Evolutionary conservation across 1,284 basidiomycete species (phyloP), one percentile per base, ranked within the genome.

Genomic region (Mycena citricolor): DNA sequence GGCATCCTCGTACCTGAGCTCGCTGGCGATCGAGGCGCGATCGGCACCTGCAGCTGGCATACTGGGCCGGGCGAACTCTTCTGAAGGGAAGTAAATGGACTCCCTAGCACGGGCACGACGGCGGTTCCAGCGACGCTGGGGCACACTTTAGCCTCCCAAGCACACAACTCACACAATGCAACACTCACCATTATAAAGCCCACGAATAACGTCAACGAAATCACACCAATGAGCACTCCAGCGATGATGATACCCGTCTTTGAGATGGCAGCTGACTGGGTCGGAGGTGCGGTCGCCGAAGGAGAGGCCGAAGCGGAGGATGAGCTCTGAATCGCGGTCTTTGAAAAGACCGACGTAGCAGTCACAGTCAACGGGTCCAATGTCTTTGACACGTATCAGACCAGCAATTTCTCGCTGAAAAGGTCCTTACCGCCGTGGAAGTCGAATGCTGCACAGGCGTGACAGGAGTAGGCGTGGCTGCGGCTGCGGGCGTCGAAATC

Each of bases 71-170:
- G 37, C 44, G 40, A 46, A 39, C 17, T 26, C 34, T 11, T 35
- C 26, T 1, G 39, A n/a, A 32, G 8, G 8, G 31, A 52, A 47
- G 19, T 41, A 29, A 20, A 52, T 44, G 19, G 51, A 52, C 17
- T 52, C 51, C 8, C 51, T 19, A 1, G 42, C 35, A 7, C 45
- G 21, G 1, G 16, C 13, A 10, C 46, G 38, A 21, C 22, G 31
- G 14, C 47, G 51, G 30, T 49, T 52, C 51, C 51, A 52, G 28
- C 51, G 51, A 26, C 51, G 51, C 51, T 52, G 26, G 21, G 7
- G 4, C 8, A n/a, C 7, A 10, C 16, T 16, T 12, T n/a, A 28
- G 16, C 32, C 7, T 16, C n/a, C n/a, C n/a, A n/a, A n/a, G n/a
- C n/a, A n/a, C n/a, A n/a, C 32, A 16, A 33, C 10, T 24, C 20